These are phyloP conservation scores for Penicillium ochrochloron DNA, from an alignment of 495 filamentous ascomycete genomes.

Conservation along the genomic window DNA sequence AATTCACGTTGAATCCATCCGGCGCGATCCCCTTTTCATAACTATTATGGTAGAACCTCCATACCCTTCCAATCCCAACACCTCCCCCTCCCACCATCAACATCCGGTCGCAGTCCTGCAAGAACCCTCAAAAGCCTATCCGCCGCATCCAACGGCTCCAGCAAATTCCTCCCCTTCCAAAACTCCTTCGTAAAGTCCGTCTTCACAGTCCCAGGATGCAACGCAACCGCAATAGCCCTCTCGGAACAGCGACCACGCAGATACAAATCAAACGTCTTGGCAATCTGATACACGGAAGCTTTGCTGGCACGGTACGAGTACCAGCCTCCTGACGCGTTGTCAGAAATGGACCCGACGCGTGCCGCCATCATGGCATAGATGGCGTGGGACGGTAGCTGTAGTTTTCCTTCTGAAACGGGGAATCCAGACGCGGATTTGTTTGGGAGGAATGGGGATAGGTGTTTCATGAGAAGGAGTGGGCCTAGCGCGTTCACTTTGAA, in stretches of 20 bases:
- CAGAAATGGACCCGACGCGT: constrained; percentile 72
- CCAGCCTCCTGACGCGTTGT: constrained; percentile 73
- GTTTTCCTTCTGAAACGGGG: constrained; percentile 1
- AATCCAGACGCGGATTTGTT: constrained; percentile 43
- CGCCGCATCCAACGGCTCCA: constrained; percentile 65
- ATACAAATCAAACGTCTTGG: constrained; percentile 75
- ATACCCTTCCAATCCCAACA: constrained; percentile 81
- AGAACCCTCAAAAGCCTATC: constrained; percentile 62
- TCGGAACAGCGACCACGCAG: constrained; percentile 56
- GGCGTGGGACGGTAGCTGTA: constrained; percentile 50
- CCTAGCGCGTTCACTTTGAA: constrained; percentile 74
- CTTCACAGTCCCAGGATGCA: constrained; percentile 84
- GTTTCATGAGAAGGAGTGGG: constrained; percentile 74
- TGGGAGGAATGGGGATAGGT: constrained; percentile 71
- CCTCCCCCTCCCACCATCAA: constrained; percentile 59
- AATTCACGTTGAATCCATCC: too few species aligned
- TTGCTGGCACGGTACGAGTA: constrained; percentile 79
- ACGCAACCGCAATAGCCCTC: constrained; percentile 66
- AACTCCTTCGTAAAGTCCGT: constrained; percentile 75
- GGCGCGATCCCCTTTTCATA: too few species aligned
- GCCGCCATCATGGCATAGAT: constrained; percentile 74
- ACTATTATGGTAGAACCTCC: constrained; percentile 65
- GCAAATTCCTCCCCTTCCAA: constrained; percentile 64
- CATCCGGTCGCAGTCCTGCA: constrained; percentile 35
- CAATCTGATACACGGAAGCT: constrained; percentile 69